Percentiles rank a stretch among this genome's conserved stretches.
Conservation (phyloP, 2,329 filamentous ascomycete species). For the Gnomoniopsis smithogilvyi region DNA sequence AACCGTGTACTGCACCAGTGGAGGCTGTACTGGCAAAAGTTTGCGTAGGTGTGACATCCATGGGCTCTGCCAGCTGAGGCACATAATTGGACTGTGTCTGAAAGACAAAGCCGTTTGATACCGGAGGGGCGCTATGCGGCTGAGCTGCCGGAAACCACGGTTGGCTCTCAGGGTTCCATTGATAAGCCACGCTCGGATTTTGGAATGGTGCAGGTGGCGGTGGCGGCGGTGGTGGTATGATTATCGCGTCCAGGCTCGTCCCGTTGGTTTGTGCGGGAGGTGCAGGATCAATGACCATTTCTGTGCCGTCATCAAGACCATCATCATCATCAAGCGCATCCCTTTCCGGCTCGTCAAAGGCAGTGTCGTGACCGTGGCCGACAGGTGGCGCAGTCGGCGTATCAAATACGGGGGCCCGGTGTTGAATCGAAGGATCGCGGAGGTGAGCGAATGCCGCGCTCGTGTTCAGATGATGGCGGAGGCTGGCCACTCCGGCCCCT, state of each 20-base stretch:
- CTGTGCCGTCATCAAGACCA: conserved; percentile 26
- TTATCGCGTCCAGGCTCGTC: conserved; percentile 10
- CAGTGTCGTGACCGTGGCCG: conserved; percentile 26
- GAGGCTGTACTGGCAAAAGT: conserved; percentile 12
- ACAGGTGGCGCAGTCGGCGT: conserved; percentile 6
- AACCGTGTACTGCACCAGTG: not conserved
- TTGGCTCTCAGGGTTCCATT: conserved; percentile 12
- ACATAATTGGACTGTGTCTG: not conserved
- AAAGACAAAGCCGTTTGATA: not conserved
- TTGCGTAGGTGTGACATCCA: conserved; percentile 13
- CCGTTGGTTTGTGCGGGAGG: conserved; percentile 10
- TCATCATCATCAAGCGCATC: conserved; percentile 32
- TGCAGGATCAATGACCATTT: conserved; percentile 28
- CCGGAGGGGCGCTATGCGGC: conserved; percentile 1
- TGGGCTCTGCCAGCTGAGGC: conserved; percentile 7
- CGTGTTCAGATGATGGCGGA: conserved; percentile 75
- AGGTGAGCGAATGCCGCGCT: conserved; percentile 44
- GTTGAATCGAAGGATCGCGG: conserved; percentile 29
- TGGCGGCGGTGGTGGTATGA: conserved; percentile 17
- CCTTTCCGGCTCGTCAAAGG: conserved; percentile 34
- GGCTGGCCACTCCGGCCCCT: conserved; percentile 72
- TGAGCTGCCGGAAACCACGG: conserved; percentile 6
- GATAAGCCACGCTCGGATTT: not conserved
- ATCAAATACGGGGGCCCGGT: conserved; percentile 13
- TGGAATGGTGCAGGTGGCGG: conserved; percentile 5